A percentile compares a stretch with the other conserved stretches of the same genome.
phyloP scores from a whole-genome alignment of 805 yeast species.

The Metschnikowia aberdeeniae region DNA sequence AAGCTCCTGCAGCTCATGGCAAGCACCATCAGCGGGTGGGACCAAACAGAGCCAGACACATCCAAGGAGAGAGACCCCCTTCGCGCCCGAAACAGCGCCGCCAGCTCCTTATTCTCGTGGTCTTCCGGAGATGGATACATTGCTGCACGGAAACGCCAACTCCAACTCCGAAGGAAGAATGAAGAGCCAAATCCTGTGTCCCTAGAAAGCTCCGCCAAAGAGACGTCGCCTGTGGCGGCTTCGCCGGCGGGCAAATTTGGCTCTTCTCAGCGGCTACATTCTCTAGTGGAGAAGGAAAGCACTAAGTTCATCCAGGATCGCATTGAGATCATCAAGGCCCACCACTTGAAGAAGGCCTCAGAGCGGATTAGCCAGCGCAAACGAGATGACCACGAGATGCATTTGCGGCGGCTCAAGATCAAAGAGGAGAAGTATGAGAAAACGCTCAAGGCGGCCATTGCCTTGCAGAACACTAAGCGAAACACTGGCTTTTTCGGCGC shows the following conservation, averaged over 20 bases:
- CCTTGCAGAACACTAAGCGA: slow-evolving; percentile 19
- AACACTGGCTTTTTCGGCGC: slow-evolving; percentile 28
- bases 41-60: slow-evolving; percentile 7
- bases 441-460: slow-evolving; percentile 25
- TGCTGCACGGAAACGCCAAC: slow-evolving; percentile 27
- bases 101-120: slow-evolving; percentile 41
- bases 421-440: slow-evolving; percentile 40
- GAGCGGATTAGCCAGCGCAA: slow-evolving; percentile 37
- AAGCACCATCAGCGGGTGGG: slow-evolving; percentile 10
- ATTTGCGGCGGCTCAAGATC: slow-evolving; percentile 28
- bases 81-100: slow-evolving; percentile 11
- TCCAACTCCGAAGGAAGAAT: slow-evolving; percentile 19
- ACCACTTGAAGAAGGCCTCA: slow-evolving; percentile 35
- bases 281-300: slow-evolving; percentile 33
- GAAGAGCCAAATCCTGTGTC: neutral
- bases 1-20: slow-evolving; percentile 3
- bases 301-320: slow-evolving; percentile 36
- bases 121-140: slow-evolving; percentile 40
- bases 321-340: slow-evolving; percentile 34
- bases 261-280: slow-evolving; percentile 23
- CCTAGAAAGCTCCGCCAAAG: neutral
- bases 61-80: neutral
- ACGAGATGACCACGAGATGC: slow-evolving; percentile 36
- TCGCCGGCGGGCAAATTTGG: slow-evolving; percentile 19
- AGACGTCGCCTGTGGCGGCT: neutral